Evolutionary conservation across 2,329 filamentous ascomycete species (phyloP).

Genomic region (Nothomitra cinnamomea): DNA sequence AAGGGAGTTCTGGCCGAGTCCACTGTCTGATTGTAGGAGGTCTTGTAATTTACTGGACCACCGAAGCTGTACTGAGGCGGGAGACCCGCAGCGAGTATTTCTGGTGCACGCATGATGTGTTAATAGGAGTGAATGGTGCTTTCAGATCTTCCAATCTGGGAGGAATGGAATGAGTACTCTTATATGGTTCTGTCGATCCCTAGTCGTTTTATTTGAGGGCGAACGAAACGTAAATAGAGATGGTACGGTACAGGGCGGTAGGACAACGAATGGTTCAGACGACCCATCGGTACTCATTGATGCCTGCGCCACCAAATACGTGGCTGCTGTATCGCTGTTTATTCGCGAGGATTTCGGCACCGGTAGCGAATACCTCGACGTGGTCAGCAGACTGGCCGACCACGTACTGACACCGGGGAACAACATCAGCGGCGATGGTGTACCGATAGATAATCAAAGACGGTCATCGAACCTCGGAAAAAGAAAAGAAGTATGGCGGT

Average conservation of each 20-base stretch:
- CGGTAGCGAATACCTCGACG: not conserved
- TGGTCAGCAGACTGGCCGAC: slow-evolving; percentile 1
- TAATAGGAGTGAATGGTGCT: not conserved
- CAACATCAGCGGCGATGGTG: not conserved
- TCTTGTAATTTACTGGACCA: not conserved
- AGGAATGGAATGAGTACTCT: not conserved
- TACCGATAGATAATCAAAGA: not conserved
- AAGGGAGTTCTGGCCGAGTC: not conserved
- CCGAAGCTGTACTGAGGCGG: not conserved
- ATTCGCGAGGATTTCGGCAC: not conserved
- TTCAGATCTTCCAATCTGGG: not conserved
- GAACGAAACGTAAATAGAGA: too few relatives aligned
- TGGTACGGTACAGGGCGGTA: too few relatives aligned
- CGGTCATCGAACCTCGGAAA: not conserved
- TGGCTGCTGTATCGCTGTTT: not conserved
- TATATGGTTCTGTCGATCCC: not conserved
- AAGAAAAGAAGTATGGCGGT: not conserved
- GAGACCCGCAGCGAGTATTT: not conserved
- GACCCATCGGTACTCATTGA: too few relatives aligned
- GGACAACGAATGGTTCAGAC: too few relatives aligned
- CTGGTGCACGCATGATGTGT: not conserved
- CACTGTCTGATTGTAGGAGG: not conserved
- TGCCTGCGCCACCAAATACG: not conserved
- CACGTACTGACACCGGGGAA: not conserved
- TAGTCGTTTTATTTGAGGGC: too few relatives aligned